Conservation (phyloP, 805 yeast genomes). For the Komagataella pastoris region DNA sequence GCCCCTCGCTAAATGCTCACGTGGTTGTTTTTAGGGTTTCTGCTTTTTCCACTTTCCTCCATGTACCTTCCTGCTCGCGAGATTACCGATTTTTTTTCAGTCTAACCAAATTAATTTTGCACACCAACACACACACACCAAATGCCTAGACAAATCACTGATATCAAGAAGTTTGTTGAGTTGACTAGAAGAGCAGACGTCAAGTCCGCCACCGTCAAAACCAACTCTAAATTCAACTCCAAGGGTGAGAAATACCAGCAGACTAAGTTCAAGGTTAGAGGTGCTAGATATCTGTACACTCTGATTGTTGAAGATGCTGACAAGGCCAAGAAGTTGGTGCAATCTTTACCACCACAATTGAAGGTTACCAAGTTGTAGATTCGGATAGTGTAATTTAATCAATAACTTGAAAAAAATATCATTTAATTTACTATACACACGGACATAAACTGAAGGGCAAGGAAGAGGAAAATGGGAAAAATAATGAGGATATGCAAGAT, state of each 20-base stretch:
- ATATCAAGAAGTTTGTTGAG: conserved; percentile 95
- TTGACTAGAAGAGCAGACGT: conserved; percentile 95
- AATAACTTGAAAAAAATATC: neutral
- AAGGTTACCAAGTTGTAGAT: conserved; percentile 35
- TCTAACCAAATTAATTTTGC: conserved; percentile 2
- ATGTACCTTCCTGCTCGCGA: neutral
- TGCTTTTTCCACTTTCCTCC: neutral
- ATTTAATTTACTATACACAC: neutral
- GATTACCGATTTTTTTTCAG: neutral
- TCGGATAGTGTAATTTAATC: conserved; percentile 2
- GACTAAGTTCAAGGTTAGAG: conserved; percentile 99
- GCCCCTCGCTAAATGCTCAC: neutral
- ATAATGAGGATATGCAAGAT: neutral
- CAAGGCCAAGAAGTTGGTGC: conserved; percentile 95
- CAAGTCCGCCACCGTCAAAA: conserved; percentile 86
- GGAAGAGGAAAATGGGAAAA: neutral
- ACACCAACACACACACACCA: conserved; percentile 1
- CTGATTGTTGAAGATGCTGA: conserved; percentile 88
- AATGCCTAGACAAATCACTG: conserved; percentile 59
- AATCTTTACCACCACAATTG: conserved; percentile 92
- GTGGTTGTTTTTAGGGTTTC: neutral
- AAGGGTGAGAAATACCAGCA: conserved; percentile 78
- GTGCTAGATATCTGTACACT: conserved; percentile 89
- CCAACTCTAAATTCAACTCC: conserved; percentile 72
- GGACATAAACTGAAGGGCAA: neutral